Base-by-base conservation (phyloP, 73 alveolate genomes). In the Paramecium octaurelia region DNA sequence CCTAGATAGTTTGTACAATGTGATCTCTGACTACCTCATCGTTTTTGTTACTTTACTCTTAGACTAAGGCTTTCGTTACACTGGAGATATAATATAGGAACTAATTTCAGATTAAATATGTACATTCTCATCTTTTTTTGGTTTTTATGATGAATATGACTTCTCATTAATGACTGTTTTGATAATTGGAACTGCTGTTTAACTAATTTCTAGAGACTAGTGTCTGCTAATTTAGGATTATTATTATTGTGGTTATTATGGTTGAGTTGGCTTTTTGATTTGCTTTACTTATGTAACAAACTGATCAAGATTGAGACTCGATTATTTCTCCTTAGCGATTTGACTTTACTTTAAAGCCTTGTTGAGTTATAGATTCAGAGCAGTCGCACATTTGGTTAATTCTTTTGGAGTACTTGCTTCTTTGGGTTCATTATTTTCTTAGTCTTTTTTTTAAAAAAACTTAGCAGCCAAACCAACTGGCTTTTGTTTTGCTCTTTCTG, bases 11-110 rank as follows among this genome's bases (percentile, higher is more conserved):
- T 89, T 89, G 20, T 1, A 70, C 71, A 0, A 89, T 50, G 10
- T 89, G 94, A 46, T 89, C 94, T 46, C 85, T 89, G 16, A 73
- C 85, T 7, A 89, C 54, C 20, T 83, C 88, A 80, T 80, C 91
- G 21, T 23, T 35, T 80, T 80, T 80, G 9, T 11, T 80, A 38
- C 11, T 4, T 48, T 20, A 24, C 14, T 42, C 75, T 40, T 43
- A 38, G 10, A 14, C n/a, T 34, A 44, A 80, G 20, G 91, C 48
- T 80, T 35, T 80, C 9, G 44, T 43, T 2, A 80, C 46, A 80
- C 91, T 80, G 20, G 91, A 80, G 8, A 46, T 43, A 80, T 80
- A 80, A 48, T 80, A 80, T 3, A 80, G 12, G 23, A 80, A 80
- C 91, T 80, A 80, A 21, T n/a, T 42, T 80, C 3, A 44, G 48